These are phyloP conservation scores for Cladosporium cucumerinum DNA, from an alignment of 2,329 filamentous ascomycete species.

Conservation along the genomic window DNA sequence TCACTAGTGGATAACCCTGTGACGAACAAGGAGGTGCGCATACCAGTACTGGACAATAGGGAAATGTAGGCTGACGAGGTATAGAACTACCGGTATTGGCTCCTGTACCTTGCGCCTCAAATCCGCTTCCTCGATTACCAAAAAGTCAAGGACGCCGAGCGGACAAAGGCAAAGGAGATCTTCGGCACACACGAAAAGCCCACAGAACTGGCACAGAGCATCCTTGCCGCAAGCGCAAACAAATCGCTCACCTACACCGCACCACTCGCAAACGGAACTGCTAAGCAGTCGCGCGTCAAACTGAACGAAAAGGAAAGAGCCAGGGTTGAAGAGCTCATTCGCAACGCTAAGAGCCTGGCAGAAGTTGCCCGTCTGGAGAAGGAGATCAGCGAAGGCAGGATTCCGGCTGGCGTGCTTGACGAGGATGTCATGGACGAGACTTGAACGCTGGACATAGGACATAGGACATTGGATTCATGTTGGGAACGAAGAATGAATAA, in stretches of 20 bases:
- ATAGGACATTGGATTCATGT: not conserved
- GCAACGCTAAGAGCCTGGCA: slow-evolving; percentile 80
- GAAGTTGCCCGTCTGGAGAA: slow-evolving; percentile 91
- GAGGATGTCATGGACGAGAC: slow-evolving; percentile 35
- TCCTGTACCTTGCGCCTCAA: slow-evolving; percentile 79
- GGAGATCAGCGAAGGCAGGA: slow-evolving; percentile 80
- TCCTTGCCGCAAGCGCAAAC: slow-evolving; percentile 79
- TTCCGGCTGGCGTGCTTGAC: slow-evolving; percentile 53
- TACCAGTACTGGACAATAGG: slow-evolving; percentile 19
- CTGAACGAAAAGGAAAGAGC: slow-evolving; percentile 85
- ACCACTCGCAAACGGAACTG: slow-evolving; percentile 40
- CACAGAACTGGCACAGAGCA: slow-evolving; percentile 75
- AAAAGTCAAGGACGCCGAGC: slow-evolving; percentile 86
- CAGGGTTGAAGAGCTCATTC: slow-evolving; percentile 80
- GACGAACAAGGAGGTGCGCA: slow-evolving; percentile 79
- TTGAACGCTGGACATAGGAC: slow-evolving; percentile 21
- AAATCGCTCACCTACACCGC: slow-evolving; percentile 61
- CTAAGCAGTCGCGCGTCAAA: slow-evolving; percentile 38
- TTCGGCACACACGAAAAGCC: slow-evolving; percentile 74
- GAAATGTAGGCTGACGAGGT: not conserved
- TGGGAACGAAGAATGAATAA: not conserved
- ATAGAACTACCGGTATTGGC: slow-evolving; percentile 87
- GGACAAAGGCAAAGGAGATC: slow-evolving; percentile 69
- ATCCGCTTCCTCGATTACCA: slow-evolving; percentile 89
- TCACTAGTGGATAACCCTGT: slow-evolving; percentile 85